A percentile compares a stretch with the other conserved stretches of the same genome.
Conservation (phyloP, 2,329 filamentous ascomycete species). For the Epichloe gansuensis region DNA sequence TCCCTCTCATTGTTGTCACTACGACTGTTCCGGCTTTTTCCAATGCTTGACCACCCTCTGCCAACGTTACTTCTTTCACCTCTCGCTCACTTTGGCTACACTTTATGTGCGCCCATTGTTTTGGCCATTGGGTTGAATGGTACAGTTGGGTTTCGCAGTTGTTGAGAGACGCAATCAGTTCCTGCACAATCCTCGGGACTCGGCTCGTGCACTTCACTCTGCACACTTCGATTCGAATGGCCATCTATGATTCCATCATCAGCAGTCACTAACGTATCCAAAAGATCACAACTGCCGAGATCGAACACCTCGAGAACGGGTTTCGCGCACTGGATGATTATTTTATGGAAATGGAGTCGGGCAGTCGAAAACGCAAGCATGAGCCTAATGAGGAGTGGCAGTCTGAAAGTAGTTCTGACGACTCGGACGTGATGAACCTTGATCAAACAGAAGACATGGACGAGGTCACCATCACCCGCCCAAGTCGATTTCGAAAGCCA, state of each 20-base stretch:
- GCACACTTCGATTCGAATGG: not conserved
- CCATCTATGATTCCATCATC: not conserved
- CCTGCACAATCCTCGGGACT: not conserved
- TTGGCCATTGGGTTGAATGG: not conserved
- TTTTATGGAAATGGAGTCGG: slow-evolving; percentile 10
- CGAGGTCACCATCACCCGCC: slow-evolving; percentile 6
- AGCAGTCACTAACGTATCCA: slow-evolving; percentile 9
- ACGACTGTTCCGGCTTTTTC: not conserved
- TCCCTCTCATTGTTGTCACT: not conserved
- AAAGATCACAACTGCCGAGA: slow-evolving; percentile 20
- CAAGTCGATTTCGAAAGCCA: not conserved
- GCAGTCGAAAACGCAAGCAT: slow-evolving; percentile 21
- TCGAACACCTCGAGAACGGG: slow-evolving; percentile 22
- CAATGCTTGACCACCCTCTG: too few relatives aligned
- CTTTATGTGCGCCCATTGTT: not conserved
- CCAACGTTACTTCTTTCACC: not conserved
- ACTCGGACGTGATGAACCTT: slow-evolving; percentile 16
- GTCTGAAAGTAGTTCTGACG: slow-evolving; percentile 13
- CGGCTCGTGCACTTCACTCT: not conserved
- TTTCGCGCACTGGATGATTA: slow-evolving; percentile 14
- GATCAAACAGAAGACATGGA: slow-evolving; percentile 13
- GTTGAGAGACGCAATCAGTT: not conserved
- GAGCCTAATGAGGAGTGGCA: slow-evolving; percentile 16
- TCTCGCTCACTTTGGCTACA: not conserved
- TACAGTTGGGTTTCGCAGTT: not conserved